Conservation (phyloP, 106 monocot genomes). For the Dendrobium catenatum region DNA sequence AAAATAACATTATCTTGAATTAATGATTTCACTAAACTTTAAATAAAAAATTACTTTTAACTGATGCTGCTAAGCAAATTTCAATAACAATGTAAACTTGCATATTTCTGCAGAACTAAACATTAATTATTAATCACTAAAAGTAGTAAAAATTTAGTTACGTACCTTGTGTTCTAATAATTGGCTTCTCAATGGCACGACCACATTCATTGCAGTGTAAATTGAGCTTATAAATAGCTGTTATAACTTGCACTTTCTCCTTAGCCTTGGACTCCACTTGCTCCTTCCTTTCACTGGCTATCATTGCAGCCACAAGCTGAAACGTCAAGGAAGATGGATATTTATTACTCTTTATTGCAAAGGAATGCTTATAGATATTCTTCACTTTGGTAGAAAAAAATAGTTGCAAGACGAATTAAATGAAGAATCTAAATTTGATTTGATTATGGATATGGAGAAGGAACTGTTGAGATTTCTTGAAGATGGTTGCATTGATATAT, state of each 20-base stretch:
- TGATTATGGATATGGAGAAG: background rate
- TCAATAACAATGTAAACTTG: background rate
- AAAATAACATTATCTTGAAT: too few species aligned
- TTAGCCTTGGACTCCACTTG: conserved; percentile 2
- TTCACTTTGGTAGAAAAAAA: background rate
- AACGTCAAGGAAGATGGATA: background rate
- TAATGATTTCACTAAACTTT: too few species aligned
- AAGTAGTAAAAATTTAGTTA: background rate
- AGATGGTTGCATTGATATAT: conserved; percentile 35
- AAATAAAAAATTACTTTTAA: too few species aligned
- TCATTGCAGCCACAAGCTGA: conserved; percentile 13
- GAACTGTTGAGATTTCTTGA: conserved; percentile 40
- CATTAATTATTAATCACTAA: background rate
- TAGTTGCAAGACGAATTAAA: background rate
- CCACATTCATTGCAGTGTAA: conserved; percentile 70
- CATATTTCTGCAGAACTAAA: too few species aligned
- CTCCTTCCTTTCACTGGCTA: conserved; percentile 23
- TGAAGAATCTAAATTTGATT: background rate
- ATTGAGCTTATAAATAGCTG: conserved; percentile 63
- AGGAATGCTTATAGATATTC: background rate
- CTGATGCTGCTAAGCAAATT: background rate
- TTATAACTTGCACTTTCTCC: conserved; percentile 37
- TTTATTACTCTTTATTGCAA: too few species aligned
- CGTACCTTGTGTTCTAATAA: conserved; percentile 31
- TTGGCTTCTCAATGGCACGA: conserved; percentile 29